These are phyloP conservation scores for Knufia fluminis DNA, from an alignment of 2,329 filamentous ascomycete genomes.

Conservation along the genomic window DNA sequence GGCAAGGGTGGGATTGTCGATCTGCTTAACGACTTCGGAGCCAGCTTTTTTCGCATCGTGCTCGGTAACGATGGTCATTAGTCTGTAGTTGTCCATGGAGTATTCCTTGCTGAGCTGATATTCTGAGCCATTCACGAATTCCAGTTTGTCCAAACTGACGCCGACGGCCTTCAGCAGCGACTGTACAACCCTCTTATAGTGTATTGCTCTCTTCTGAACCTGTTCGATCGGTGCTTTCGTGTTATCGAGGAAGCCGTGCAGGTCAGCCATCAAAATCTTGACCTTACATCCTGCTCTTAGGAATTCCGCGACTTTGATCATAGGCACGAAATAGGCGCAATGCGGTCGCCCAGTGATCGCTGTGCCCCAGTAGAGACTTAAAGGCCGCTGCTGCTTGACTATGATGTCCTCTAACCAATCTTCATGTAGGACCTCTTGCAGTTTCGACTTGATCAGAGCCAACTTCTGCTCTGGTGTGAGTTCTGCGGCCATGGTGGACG, in stretches of 20 bases:
- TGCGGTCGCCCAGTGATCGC: constrained; percentile 82
- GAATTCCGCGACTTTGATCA: constrained; percentile 83
- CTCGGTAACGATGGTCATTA: constrained; percentile 61
- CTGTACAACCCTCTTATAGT: constrained; percentile 71
- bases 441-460: constrained; percentile 67
- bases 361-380: constrained; percentile 81
- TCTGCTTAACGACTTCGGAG: constrained; percentile 90
- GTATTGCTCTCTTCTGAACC: constrained; percentile 69
- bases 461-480: constrained; percentile 49
- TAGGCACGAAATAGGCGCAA: constrained; percentile 79
- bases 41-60: constrained; percentile 84
- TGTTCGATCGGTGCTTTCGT: constrained; percentile 78
- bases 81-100: constrained; percentile 77
- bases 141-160: constrained; percentile 67
- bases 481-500: constrained; percentile 21
- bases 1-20: constrained; percentile 61
- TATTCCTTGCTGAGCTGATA: constrained; percentile 66
- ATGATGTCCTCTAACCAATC: constrained; percentile 37
- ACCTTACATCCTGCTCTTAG: constrained; percentile 76
- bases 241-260: constrained; percentile 47
- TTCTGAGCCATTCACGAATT: constrained; percentile 73
- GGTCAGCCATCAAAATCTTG: constrained; percentile 60
- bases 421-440: constrained; percentile 71
- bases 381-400: constrained; percentile 56
- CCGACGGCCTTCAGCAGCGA: constrained; percentile 66